Percentiles rank a stretch among this genome's conserved stretches.
Conservation (phyloP, 2,329 filamentous ascomycete genomes). For the Calycina marina region DNA sequence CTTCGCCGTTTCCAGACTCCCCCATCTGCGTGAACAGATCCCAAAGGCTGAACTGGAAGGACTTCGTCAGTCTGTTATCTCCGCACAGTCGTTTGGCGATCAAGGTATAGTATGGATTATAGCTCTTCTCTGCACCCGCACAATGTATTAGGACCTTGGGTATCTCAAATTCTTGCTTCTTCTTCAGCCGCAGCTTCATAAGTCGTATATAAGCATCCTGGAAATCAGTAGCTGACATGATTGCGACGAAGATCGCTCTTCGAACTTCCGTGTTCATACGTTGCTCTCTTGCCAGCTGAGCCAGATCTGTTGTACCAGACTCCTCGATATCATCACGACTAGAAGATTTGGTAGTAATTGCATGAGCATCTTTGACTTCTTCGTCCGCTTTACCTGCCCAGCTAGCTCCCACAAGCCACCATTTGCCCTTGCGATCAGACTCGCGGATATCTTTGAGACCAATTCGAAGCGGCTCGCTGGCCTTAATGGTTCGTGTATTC, state of each 20-base stretch:
- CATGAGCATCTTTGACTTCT: constrained; percentile 18
- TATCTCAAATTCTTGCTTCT: constrained; percentile 73
- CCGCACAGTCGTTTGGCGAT: constrained; percentile 66
- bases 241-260: constrained; percentile 73
- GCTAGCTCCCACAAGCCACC: constrained; percentile 97
- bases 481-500: constrained; percentile 52
- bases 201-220: constrained; percentile 72
- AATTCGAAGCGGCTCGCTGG: constrained; percentile 69
- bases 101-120: constrained; percentile 89
- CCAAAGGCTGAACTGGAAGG: constrained; percentile 80
- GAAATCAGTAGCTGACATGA: constrained; percentile 74
- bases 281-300: constrained; percentile 23
- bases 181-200: constrained; percentile 71
- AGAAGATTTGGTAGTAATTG: not conserved
- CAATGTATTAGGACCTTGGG: constrained; percentile 80
- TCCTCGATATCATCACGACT: constrained; percentile 21
- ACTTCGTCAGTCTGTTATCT: constrained; percentile 62
- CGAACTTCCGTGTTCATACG: constrained; percentile 24
- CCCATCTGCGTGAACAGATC: constrained; percentile 73
- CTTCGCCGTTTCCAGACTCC: constrained; percentile 49
- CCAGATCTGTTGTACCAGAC: constrained; percentile 19
- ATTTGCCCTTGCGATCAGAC: constrained; percentile 79
- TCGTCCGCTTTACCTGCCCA: constrained; percentile 39
- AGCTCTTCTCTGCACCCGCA: constrained; percentile 63
- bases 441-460: constrained; percentile 70